Conservation (phyloP, 148 eudicot genomes). For the Rhododendron henanense region DNA sequence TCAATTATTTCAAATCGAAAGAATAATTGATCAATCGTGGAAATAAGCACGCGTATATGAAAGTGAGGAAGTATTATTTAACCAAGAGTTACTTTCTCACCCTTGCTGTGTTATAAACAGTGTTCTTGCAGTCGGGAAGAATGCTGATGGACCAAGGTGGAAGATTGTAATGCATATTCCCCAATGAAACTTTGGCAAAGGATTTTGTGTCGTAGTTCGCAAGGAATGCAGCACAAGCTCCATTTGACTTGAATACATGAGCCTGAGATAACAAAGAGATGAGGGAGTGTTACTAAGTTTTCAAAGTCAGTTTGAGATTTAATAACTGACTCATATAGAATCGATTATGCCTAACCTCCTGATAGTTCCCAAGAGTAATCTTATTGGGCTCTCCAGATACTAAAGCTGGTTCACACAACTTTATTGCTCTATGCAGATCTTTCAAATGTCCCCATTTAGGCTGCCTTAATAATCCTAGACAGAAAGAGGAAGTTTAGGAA, state of each 20-base stretch:
- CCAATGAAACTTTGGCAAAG: constrained; percentile 49
- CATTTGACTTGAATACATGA: constrained; percentile 54
- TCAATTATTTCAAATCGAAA: background rate
- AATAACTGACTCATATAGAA: background rate
- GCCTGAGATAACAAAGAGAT: constrained; percentile 34
- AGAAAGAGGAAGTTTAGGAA: background rate
- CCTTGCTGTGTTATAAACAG: constrained; percentile 75
- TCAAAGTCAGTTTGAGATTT: background rate
- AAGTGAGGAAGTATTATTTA: background rate
- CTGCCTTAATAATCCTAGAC: constrained; percentile 56
- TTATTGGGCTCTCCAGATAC: constrained; percentile 55
- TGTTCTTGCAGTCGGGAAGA: constrained; percentile 83
- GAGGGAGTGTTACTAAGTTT: background rate
- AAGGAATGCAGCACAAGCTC: constrained; percentile 84
- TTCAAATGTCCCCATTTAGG: constrained; percentile 87
- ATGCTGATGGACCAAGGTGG: constrained; percentile 95
- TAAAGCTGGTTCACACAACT: constrained; percentile 76
- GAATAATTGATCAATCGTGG: background rate
- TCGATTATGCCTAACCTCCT: constrained; percentile 51
- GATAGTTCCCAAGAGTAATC: constrained; percentile 42
- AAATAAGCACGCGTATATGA: background rate
- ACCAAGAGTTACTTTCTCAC: constrained; percentile 27
- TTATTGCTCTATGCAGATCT: constrained; percentile 76
- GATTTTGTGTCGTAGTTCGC: constrained; percentile 54
- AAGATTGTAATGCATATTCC: constrained; percentile 45